Conservation (phyloP, 352 stramenopile genomes). For the Globisporangium parvum region DNA sequence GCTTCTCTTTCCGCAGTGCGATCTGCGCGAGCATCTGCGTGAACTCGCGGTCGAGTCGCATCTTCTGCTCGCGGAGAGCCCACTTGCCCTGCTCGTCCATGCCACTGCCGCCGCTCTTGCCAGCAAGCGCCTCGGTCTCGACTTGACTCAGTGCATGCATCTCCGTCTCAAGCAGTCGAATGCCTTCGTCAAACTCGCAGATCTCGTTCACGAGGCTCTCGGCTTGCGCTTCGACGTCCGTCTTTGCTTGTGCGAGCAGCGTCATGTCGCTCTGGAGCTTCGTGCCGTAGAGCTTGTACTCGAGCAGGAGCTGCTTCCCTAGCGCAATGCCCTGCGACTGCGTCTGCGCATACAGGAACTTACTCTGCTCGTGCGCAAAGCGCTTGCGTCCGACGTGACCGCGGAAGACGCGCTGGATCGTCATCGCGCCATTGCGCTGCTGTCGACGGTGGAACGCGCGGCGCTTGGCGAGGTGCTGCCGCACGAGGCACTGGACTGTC, state of each 20-base stretch:
- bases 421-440: conserved; percentile 52
- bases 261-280: conserved; percentile 92
- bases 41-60: conserved; percentile 93
- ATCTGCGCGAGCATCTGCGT: conserved; percentile 93
- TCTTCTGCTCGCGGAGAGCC: conserved; percentile 91
- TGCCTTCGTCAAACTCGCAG: conserved; percentile 90
- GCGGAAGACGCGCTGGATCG: conserved; percentile 87
- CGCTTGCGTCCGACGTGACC: conserved; percentile 79
- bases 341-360: conserved; percentile 92
- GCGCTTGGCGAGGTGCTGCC: conserved; percentile 50
- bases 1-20: conserved; percentile 85
- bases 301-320: conserved; percentile 92
- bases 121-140: conserved; percentile 80
- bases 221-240: conserved; percentile 82
- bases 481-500: conserved; percentile 77
- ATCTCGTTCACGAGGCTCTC: conserved; percentile 91
- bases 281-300: conserved; percentile 94
- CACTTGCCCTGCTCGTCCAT: conserved; percentile 85
- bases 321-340: conserved; percentile 94
- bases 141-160: conserved; percentile 90
- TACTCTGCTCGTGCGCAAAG: conserved; percentile 85
- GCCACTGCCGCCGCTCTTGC: conserved; percentile 14
- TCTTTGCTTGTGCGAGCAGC: conserved; percentile 88
- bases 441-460: conserved; percentile 41
- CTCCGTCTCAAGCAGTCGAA: conserved; percentile 88